A percentile compares a stretch with the other conserved stretches of the same genome.
Evolutionary conservation across 2,329 filamentous ascomycete genomes (phyloP).

Genomic region (Elsinoe batatas): DNA sequence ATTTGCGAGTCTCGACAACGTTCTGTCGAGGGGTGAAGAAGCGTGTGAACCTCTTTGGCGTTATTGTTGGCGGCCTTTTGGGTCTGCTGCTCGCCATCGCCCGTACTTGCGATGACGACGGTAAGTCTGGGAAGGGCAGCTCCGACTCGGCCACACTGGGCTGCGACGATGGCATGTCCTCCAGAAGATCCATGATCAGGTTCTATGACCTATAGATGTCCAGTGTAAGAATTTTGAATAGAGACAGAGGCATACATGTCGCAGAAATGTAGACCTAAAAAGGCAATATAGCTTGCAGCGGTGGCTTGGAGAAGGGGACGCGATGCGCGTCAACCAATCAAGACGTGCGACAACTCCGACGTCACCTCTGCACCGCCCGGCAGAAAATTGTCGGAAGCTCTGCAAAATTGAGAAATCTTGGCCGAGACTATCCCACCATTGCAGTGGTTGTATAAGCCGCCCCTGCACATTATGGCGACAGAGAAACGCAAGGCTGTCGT

Average conservation of each 20-base stretch:
- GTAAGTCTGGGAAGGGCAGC: constrained; percentile 4
- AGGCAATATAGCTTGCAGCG: not conserved
- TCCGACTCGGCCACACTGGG: constrained; percentile 13
- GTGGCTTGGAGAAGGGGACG: constrained; percentile 6
- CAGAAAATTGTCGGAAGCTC: constrained; percentile 7
- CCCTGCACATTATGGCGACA: constrained; percentile 30
- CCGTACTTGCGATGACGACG: constrained; percentile 11
- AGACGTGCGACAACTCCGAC: not conserved
- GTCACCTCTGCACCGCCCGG: not conserved
- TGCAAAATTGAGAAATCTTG: constrained; percentile 12
- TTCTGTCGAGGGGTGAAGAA: constrained; percentile 42
- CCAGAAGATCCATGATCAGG: not conserved
- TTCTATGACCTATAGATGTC: not conserved
- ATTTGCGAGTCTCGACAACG: constrained; percentile 18
- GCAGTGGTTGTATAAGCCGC: not conserved
- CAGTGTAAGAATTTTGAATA: not conserved
- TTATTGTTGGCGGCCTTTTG: constrained; percentile 40
- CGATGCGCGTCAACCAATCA: constrained; percentile 11
- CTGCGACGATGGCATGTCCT: constrained; percentile 27
- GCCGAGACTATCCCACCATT: not conserved
- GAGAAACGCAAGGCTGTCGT: constrained; percentile 37
- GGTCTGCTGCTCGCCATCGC: constrained; percentile 27
- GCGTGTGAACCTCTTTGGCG: constrained; percentile 41
- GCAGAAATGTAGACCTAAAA: not conserved
- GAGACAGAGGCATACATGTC: not conserved